phyloP scores from a whole-genome alignment of 306 rosid genomes.

The Quercus robur region DNA sequence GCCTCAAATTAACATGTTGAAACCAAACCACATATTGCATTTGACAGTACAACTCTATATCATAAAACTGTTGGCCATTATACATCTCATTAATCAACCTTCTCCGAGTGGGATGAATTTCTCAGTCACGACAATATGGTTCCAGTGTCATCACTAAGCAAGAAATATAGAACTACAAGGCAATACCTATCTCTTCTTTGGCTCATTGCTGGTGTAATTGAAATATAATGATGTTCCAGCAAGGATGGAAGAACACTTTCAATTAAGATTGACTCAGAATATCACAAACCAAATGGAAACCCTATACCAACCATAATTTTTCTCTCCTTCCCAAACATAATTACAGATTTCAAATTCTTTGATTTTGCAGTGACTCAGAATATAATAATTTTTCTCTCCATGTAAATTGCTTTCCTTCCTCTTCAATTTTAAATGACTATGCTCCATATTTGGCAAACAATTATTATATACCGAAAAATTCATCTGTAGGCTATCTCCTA shows the following conservation, averaged over 20 bases:
- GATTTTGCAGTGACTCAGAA: not conserved
- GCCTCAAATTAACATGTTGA: not conserved
- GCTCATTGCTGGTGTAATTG: constrained; percentile 81
- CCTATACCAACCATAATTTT: constrained; percentile 18
- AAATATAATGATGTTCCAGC: constrained; percentile 69
- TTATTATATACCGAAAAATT: constrained; percentile 1
- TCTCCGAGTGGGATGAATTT: not conserved
- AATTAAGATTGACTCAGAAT: constrained; percentile 64
- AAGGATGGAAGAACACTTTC: constrained; percentile 8
- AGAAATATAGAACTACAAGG: not conserved
- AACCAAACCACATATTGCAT: not conserved
- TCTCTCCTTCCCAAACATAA: not conserved
- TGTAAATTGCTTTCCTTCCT: not conserved
- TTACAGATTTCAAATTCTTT: not conserved
- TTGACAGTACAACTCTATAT: not conserved
- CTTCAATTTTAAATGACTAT: not conserved
- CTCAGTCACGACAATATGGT: not conserved
- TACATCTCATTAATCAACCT: no score
- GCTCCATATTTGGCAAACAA: not conserved
- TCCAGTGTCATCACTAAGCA: not conserved
- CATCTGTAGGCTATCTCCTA: not conserved
- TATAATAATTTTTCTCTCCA: not conserved
- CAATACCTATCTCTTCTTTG: constrained; percentile 91
- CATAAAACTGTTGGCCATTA: no score
- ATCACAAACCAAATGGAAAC: constrained; percentile 5